Base-by-base conservation (phyloP, 1,139 yeast species). In the Magnusiomyces ingens region DNA sequence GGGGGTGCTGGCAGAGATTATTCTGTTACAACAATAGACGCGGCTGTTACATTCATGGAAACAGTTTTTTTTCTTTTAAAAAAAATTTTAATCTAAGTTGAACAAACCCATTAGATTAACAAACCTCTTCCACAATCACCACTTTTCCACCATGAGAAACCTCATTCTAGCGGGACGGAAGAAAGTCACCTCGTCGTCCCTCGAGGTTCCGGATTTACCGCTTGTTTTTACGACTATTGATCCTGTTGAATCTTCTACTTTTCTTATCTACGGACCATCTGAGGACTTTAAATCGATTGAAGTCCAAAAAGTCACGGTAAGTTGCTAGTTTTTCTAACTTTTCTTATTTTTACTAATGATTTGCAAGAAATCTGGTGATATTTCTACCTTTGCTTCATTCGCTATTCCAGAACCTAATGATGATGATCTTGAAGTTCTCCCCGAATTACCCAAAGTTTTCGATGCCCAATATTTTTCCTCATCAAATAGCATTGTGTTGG, bases 211-310 rank as follows among this genome's bases (percentile, higher is more conserved):
- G 1, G 93, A 84, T 60, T 71, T 82, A 57, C 75, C 74, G n/a
- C 72, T 82, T 6, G 67, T 74, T 2, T 78, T 76, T 48, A 75
- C 93, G 2, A 78, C 76, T n/a, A 87, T 88, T 62, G 96, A 89
- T 66, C 77, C 87, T 0, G 80, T 85, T 29, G 77, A 85, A 12
- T 94, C 88, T 66, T 78, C 88, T 55, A 75, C 89, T 52, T 80
- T 94, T 0, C 78, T 84, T 60, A 84, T 80, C 1, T 72, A 86
- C 55, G 80, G 84, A 2, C 81, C 87, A 21, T 56, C 62, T 19
- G 73, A 70, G 18, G 89, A 82, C 48, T 75, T 80, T 21, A 80
- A 80, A 21, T 64, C 76, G 8, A 68, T 85, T 52, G 85, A 80
- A 62, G 78, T 80, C 22, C 84, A 80, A 58, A 82, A 79, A 61